Conservation (phyloP, 2,329 filamentous ascomycete genomes). For the Sporothrix euskadiensis region DNA sequence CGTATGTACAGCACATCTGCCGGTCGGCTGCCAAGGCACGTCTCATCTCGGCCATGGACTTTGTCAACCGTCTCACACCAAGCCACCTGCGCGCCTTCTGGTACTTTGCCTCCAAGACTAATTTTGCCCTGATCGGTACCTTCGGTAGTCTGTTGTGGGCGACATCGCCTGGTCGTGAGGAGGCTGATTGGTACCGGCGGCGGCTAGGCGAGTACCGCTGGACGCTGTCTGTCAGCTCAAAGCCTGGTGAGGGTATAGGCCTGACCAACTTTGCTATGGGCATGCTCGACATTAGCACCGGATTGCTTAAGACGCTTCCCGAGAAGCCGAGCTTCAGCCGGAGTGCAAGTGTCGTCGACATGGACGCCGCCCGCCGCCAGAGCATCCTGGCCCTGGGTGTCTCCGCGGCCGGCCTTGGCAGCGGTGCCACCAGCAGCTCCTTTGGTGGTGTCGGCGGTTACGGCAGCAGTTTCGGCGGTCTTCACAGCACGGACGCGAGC, state of each 20-base stretch:
- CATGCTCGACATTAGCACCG: constrained; percentile 72
- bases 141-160: constrained; percentile 90
- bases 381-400: constrained; percentile 33
- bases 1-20: constrained; percentile 87
- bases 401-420: constrained; percentile 25
- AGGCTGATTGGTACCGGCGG: constrained; percentile 88
- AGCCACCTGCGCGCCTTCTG: constrained; percentile 88
- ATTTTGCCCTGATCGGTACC: constrained; percentile 92
- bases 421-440: constrained; percentile 35
- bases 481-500: constrained; percentile 52
- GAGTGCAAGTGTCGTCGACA: constrained; percentile 52
- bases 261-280: constrained; percentile 73
- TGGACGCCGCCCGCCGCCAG: constrained; percentile 40
- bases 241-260: constrained; percentile 60
- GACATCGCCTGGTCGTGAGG: constrained; percentile 81
- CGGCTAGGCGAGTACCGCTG: constrained; percentile 87
- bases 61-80: constrained; percentile 87
- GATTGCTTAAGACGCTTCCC: constrained; percentile 67
- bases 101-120: constrained; percentile 84
- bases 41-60: constrained; percentile 94
- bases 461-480: constrained; percentile 46
- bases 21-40: constrained; percentile 91
- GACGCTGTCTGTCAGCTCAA: constrained; percentile 85
- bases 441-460: constrained; percentile 24
- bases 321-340: constrained; percentile 68